A percentile compares a stretch with the other conserved stretches of the same genome.
phyloP scores from a whole-genome alignment of 768 basidiomycete genomes.

The Mycena belliarum region DNA sequence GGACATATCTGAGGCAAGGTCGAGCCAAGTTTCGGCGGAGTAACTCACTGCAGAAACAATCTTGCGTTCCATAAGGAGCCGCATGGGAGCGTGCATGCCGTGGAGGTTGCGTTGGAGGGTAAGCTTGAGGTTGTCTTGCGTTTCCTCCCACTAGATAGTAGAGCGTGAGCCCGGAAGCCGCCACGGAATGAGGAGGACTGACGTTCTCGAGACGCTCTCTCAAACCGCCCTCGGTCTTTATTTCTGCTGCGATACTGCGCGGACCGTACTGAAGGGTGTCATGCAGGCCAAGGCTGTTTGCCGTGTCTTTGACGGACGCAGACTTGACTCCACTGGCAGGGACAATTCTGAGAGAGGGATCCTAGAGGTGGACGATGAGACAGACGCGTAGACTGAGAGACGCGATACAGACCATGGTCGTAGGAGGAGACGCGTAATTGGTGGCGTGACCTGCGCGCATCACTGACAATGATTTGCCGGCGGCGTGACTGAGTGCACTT shows the following conservation, averaged over 20 bases:
- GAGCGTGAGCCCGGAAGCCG: slow-evolving; percentile 2
- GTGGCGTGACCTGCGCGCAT: too few species aligned
- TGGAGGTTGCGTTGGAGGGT: slow-evolving; percentile 81
- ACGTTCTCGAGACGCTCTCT: slow-evolving; percentile 80
- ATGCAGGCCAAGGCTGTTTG: slow-evolving; percentile 80
- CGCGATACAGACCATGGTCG: slow-evolving; percentile 6
- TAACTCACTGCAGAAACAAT: slow-evolving; percentile 71
- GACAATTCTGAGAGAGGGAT: slow-evolving; percentile 62
- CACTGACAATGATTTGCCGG: too few species aligned
- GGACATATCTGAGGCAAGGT: background rate
- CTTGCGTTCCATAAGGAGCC: slow-evolving; percentile 92
- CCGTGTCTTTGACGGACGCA: slow-evolving; percentile 67
- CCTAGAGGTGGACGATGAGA: slow-evolving; percentile 26
- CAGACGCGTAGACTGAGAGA: background rate
- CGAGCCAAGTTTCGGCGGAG: background rate
- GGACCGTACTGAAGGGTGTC: slow-evolving; percentile 87
- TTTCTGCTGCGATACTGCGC: slow-evolving; percentile 75
- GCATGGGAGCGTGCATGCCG: slow-evolving; percentile 88
- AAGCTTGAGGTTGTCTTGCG: slow-evolving; percentile 85
- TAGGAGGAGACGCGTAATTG: slow-evolving; percentile 28
- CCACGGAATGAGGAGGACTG: slow-evolving; percentile 24
- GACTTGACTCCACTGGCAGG: slow-evolving; percentile 56
- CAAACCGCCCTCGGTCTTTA: slow-evolving; percentile 59
- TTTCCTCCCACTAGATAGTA: slow-evolving; percentile 80
- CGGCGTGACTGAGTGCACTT: slow-evolving; percentile 3